These are phyloP conservation scores for Aspergillus nidulans DNA, from an alignment of 495 filamentous ascomycete genomes.

Conservation along the genomic window DNA sequence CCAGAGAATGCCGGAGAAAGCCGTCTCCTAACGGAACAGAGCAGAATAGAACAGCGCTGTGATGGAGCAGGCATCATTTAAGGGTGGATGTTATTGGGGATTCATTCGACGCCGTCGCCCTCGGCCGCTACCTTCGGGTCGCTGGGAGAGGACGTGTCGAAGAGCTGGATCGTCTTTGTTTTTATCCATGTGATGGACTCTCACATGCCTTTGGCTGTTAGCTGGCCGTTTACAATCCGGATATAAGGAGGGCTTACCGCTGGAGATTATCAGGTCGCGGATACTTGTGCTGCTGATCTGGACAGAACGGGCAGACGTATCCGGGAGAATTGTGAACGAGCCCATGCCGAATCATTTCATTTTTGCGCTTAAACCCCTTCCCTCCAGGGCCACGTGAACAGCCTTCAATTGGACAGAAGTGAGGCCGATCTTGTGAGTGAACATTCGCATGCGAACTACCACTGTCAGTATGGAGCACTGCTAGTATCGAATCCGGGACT, in stretches of 20 bases:
- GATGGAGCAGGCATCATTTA: neutral
- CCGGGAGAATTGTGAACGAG: slow-evolving; percentile 93
- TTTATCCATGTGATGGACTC: slow-evolving; percentile 84
- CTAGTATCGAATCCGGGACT: slow-evolving; percentile 23
- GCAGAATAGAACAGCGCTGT: neutral
- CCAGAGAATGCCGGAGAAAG: slow-evolving; percentile 2
- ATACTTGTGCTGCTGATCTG: slow-evolving; percentile 93
- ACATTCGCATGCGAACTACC: slow-evolving; percentile 94
- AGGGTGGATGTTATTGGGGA: slow-evolving; percentile 15
- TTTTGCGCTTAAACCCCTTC: slow-evolving; percentile 97
- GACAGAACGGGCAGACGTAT: slow-evolving; percentile 96
- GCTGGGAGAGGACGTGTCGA: slow-evolving; percentile 74
- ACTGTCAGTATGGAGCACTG: slow-evolving; percentile 23
- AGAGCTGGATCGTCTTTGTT: slow-evolving; percentile 76
- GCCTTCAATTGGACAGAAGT: slow-evolving; percentile 80
- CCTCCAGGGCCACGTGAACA: slow-evolving; percentile 79
- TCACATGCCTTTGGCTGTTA: slow-evolving; percentile 63
- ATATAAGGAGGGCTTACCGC: slow-evolving; percentile 54
- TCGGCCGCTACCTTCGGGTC: slow-evolving; percentile 78
- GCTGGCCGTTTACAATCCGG: neutral
- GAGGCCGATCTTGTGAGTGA: slow-evolving; percentile 82
- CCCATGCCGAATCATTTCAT: slow-evolving; percentile 98
- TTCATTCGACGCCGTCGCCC: slow-evolving; percentile 68
- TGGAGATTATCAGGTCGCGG: slow-evolving; percentile 96
- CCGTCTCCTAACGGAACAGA: slow-evolving; percentile 1